Conservation (phyloP, 768 basidiomycete genomes). For the Lactarius pseudohatsudake region DNA sequence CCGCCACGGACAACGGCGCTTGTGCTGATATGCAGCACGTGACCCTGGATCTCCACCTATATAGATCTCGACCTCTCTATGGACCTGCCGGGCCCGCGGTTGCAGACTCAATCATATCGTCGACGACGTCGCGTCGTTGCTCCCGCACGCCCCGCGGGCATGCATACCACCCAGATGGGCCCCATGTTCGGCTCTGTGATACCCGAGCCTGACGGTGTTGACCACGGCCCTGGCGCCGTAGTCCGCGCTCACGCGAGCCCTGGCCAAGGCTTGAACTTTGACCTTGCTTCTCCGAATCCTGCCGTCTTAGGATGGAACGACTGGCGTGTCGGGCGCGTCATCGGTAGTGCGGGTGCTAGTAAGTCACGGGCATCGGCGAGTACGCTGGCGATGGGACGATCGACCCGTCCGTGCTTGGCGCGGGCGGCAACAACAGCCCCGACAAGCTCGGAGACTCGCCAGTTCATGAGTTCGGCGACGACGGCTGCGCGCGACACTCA, state of each 20-base stretch:
- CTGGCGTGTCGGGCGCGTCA: not conserved
- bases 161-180: too few species aligned
- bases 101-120: too few species aligned
- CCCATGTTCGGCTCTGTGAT: slow-evolving; percentile 18
- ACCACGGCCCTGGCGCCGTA: not conserved
- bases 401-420: slow-evolving; percentile 24
- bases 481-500: not conserved
- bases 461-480: not conserved
- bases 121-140: too few species aligned
- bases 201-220: slow-evolving; percentile 2
- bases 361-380: not conserved
- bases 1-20: too few species aligned
- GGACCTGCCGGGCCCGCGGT: too few species aligned
- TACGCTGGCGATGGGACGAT: slow-evolving; percentile 24
- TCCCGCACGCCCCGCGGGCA: too few species aligned
- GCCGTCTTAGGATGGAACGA: not conserved
- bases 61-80: too few species aligned
- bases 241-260: not conserved
- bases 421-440: slow-evolving; percentile 1
- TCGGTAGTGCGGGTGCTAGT: not conserved
- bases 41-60: too few species aligned
- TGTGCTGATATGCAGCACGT: too few species aligned
- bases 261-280: not conserved
- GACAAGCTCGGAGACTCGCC: not conserved
- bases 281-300: not conserved